A percentile compares a stretch with the other conserved stretches of the same genome.
Evolutionary conservation across 371 early-diverging fungal genomes (phyloP).

Genomic region (Conidiobolus coronatus): DNA sequence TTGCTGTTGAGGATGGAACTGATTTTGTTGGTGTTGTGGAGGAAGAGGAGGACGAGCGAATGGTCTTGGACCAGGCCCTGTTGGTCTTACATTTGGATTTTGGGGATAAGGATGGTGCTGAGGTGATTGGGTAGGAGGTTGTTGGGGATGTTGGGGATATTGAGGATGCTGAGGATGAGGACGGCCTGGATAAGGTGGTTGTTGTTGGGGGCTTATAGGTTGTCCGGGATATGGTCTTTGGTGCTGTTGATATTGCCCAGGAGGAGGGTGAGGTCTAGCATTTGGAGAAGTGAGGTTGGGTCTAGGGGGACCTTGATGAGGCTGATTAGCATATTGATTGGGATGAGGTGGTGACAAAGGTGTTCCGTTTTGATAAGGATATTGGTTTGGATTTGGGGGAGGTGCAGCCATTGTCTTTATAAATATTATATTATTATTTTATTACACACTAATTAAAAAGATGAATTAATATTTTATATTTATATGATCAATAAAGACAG

Average conservation of each 20-base stretch:
- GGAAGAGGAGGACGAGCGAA: background rate
- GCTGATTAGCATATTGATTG: background rate
- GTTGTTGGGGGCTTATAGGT: background rate
- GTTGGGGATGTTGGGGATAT: background rate
- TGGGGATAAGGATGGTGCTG: background rate
- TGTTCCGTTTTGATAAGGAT: background rate
- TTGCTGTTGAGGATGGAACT: constrained; percentile 1
- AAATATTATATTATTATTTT: too few species aligned
- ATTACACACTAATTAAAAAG: too few species aligned
- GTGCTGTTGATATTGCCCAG: background rate
- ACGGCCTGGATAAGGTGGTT: background rate
- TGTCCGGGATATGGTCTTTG: background rate
- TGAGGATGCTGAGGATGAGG: background rate
- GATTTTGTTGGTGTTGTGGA: background rate
- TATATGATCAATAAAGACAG: too few species aligned
- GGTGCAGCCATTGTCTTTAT: too few species aligned
- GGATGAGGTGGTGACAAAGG: background rate
- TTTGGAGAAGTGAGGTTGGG: too few species aligned
- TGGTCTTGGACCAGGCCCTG: background rate
- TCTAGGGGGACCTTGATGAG: too few species aligned
- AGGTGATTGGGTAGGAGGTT: background rate
- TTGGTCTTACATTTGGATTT: background rate
- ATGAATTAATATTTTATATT: too few species aligned
- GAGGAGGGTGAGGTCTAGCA: background rate
- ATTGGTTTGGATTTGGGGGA: too few species aligned